These are phyloP conservation scores for Penicillium verrucosum DNA, from an alignment of 2,329 filamentous ascomycete genomes.

Conservation along the genomic window DNA sequence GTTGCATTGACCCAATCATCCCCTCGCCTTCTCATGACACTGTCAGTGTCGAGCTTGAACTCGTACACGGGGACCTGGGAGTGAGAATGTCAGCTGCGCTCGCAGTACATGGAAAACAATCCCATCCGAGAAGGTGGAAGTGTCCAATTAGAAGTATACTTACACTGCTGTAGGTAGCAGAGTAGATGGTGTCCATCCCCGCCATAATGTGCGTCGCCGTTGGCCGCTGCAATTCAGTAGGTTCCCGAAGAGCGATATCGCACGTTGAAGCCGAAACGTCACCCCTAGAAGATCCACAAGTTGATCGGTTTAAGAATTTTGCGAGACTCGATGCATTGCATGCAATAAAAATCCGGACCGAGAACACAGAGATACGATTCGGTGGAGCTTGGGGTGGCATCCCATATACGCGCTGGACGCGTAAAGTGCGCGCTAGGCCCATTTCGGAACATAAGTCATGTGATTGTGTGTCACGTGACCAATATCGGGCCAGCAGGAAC, in stretches of 20 bases:
- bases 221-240: constrained; percentile 20
- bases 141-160: constrained; percentile 18
- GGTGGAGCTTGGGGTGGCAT: constrained; percentile 26
- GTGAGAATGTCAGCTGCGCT: not conserved
- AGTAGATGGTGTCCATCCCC: constrained; percentile 53
- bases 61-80: constrained; percentile 88
- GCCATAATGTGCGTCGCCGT: constrained; percentile 32
- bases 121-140: not conserved
- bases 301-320: constrained; percentile 14
- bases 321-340: constrained; percentile 14
- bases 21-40: constrained; percentile 91
- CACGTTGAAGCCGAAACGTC: constrained; percentile 10
- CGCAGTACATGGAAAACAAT: not conserved
- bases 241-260: constrained; percentile 22
- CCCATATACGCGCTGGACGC: constrained; percentile 37
- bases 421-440: constrained; percentile 39
- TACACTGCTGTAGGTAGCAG: constrained; percentile 64
- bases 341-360: constrained; percentile 12
- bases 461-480: constrained; percentile 21
- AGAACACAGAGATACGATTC: constrained; percentile 32
- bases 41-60: constrained; percentile 78
- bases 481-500: constrained; percentile 27
- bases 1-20: constrained; percentile 99
- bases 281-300: constrained; percentile 12
- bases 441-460: constrained; percentile 8